Percentiles rank a stretch among this genome's conserved stretches.
These are phyloP conservation scores for Cladobotryum protrusum DNA, from an alignment of 2,329 filamentous ascomycete species.

Conservation along the genomic window DNA sequence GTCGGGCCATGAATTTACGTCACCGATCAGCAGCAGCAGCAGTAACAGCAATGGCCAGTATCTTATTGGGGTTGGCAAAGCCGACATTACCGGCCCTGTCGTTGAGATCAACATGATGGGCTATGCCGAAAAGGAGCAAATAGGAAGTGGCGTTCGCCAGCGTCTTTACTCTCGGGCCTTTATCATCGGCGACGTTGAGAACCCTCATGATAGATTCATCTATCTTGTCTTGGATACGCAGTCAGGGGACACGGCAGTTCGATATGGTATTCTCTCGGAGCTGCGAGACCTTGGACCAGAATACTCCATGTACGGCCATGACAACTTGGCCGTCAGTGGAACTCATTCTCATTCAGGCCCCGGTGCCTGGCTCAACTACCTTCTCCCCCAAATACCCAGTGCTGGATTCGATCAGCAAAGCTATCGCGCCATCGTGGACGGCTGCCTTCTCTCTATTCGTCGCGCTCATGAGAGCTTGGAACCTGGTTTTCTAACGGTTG, in stretches of 20 bases:
- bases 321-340: conserved; percentile 82
- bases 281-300: conserved; percentile 61
- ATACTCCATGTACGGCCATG: conserved; percentile 63
- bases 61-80: conserved; percentile 47
- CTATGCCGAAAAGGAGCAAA: conserved; percentile 72
- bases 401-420: conserved; percentile 80
- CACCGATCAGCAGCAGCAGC: background rate
- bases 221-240: conserved; percentile 85
- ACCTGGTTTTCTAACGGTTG: conserved; percentile 61
- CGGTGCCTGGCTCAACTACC: conserved; percentile 86
- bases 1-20: background rate
- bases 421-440: conserved; percentile 81
- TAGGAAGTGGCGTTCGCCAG: conserved; percentile 79
- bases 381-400: conserved; percentile 82
- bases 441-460: conserved; percentile 70
- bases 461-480: conserved; percentile 58
- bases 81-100: conserved; percentile 60
- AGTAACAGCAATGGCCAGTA: conserved; percentile 25
- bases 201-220: conserved; percentile 65
- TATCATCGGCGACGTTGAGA: conserved; percentile 65
- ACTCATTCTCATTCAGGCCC: conserved; percentile 89
- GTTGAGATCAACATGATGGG: conserved; percentile 89
- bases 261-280: conserved; percentile 73
- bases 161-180: conserved; percentile 81
- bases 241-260: conserved; percentile 78